Evolutionary conservation across 768 basidiomycete genomes (phyloP).

Genomic region (Hygrocybe coccinea): DNA sequence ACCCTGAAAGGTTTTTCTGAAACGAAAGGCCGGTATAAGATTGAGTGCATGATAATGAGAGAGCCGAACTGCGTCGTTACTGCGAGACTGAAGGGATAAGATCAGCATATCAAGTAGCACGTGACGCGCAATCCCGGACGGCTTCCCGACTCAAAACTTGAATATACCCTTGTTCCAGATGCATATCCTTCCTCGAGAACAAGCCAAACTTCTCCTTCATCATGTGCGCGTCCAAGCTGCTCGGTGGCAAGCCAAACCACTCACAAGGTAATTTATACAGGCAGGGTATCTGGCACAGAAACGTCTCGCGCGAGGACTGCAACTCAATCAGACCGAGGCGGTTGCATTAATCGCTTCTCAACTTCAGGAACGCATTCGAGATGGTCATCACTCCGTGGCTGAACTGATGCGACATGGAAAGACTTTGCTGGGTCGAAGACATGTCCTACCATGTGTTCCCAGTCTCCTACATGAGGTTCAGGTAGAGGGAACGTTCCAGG

Average conservation of each 20-base stretch:
- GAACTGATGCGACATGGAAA: constrained; percentile 95
- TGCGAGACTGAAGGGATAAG: no score
- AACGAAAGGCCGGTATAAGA: no score
- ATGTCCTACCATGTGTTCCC: constrained; percentile 82
- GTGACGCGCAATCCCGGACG: not conserved
- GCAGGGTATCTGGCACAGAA: constrained; percentile 89
- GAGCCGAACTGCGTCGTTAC: no score
- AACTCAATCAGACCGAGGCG: constrained; percentile 83
- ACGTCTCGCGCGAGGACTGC: constrained; percentile 87
- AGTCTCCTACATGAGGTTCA: constrained; percentile 79
- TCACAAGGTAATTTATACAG: constrained; percentile 31
- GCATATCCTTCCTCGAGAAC: constrained; percentile 71
- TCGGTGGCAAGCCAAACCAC: not conserved
- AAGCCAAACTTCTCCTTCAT: constrained; percentile 69
- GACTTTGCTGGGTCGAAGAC: constrained; percentile 76
- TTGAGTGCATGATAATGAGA: no score
- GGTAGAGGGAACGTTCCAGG: constrained; percentile 87
- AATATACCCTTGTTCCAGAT: constrained; percentile 31
- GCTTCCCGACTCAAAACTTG: not conserved
- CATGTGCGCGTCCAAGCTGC: constrained; percentile 37
- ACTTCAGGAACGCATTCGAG: constrained; percentile 89
- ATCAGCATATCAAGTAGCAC: not conserved
- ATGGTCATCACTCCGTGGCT: constrained; percentile 80
- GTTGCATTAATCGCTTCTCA: constrained; percentile 87
- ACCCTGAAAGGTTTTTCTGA: no score